Base-by-base conservation (phyloP, 768 basidiomycete genomes). In the Leccinum olivaceopallidum region DNA sequence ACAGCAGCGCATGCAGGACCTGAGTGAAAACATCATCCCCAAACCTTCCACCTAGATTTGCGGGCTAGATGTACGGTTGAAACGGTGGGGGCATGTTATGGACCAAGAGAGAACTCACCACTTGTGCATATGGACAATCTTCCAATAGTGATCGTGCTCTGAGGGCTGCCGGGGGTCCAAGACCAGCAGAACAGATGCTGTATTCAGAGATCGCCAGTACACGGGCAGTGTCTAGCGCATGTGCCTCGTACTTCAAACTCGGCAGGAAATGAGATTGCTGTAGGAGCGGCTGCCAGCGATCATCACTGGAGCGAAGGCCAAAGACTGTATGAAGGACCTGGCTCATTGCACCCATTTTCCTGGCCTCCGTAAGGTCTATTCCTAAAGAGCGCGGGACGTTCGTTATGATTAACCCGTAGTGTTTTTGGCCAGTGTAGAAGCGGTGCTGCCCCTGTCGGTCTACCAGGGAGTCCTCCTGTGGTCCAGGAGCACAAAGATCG, bases 341-440 rank as follows among this genome's bases (percentile, higher is more conserved):
- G 28, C 49, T 50, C 7, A 50, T 50, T 7, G 16, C 49, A 50
- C 49, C 49, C 49, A 50, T 20, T 18, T 50, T 50, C 16, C 26
- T 28, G 13, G 22, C 49, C 3, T 50, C 49, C 6, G 22, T 28
- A 16, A 50, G 20, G 16, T 50, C 49, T 0, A 50, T 50, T 18
- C 49, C 49, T 13, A 50, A 26, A 14, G 20, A 24, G 14, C 20
- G 10, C 28, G 49, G 49, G 28, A 50, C 8, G 8, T 24, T 50
- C 18, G 39, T 22, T 36, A 36, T 24, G 9, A 36, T 16, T 34
- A 36, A 44, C 30, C 58, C 53, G 9, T 49, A 54, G 6, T 54
- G 42, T 20, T 22, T 22, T 10, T 54, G 44, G 32, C 53, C 58
- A 2, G 53, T 54, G 18, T 59, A 59, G 20, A 60, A 60, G 9